Evolutionary conservation across 192 early-diverging fungal species (phyloP).

Genomic region (Entophlyctis luteolus): DNA sequence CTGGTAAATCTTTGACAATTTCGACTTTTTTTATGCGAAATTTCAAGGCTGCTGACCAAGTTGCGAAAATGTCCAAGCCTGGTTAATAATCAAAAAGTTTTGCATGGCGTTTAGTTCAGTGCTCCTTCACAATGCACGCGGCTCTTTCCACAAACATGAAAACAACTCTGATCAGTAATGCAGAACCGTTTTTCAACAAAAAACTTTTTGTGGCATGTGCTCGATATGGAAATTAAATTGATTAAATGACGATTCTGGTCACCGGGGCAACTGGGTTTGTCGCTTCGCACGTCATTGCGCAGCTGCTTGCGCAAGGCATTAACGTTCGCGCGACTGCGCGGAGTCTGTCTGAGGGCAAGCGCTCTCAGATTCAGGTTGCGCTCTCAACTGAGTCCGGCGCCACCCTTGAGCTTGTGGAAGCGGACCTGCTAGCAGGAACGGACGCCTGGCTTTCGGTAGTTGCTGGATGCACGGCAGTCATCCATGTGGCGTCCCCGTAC

Average conservation of each 20-base stretch:
- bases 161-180: too few relatives aligned
- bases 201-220: too few relatives aligned
- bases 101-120: too few relatives aligned
- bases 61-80: too few relatives aligned
- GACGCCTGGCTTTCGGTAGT: background rate
- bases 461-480: conserved; percentile 29
- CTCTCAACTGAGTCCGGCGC: background rate
- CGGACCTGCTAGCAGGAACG: background rate
- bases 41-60: too few relatives aligned
- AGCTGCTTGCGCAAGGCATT: conserved; percentile 4
- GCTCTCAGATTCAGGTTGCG: background rate
- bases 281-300: background rate
- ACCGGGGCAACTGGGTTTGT: conserved; percentile 15
- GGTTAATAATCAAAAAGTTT: too few relatives aligned
- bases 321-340: conserved; percentile 9
- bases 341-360: background rate
- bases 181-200: too few relatives aligned
- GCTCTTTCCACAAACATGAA: too few relatives aligned
- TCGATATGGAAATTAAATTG: too few relatives aligned
- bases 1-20: too few relatives aligned
- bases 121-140: too few relatives aligned
- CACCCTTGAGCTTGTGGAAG: background rate
- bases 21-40: too few relatives aligned
- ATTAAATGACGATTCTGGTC: background rate
- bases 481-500: conserved; percentile 42